Evolutionary conservation across 805 yeast species (phyloP).

Genomic region (Wickerhamomyces rabaulensis): DNA sequence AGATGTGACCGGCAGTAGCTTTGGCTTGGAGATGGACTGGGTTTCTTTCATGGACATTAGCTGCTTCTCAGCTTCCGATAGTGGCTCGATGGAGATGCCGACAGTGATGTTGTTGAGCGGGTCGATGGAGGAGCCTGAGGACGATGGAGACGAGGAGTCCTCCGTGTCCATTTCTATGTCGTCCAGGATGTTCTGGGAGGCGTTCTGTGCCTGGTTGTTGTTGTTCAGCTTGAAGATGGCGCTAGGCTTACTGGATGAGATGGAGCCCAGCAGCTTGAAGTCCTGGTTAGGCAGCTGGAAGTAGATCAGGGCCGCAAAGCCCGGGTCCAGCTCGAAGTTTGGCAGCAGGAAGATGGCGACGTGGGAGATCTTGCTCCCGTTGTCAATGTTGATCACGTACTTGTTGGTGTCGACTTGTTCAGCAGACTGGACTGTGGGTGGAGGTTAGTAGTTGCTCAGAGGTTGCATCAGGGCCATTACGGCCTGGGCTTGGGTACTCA

Average conservation of each 20-base stretch:
- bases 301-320: conserved; percentile 78
- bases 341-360: conserved; percentile 84
- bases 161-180: conserved; percentile 53
- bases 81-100: conserved; percentile 90
- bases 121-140: conserved; percentile 17
- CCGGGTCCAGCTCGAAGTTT: conserved; percentile 63
- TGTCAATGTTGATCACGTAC: conserved; percentile 56
- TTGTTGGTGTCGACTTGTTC: conserved; percentile 65
- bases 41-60: conserved; percentile 35
- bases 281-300: conserved; percentile 62
- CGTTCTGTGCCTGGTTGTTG: conserved; percentile 23
- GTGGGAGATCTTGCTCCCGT: conserved; percentile 67
- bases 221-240: conserved; percentile 86
- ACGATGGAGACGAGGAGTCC: conserved; percentile 4
- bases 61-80: conserved; percentile 55
- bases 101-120: conserved; percentile 37
- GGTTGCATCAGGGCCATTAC: too few species aligned
- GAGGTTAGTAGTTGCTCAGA: background rate
- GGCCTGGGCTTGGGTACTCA: conserved; percentile 22
- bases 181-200: conserved; percentile 36
- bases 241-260: conserved; percentile 68
- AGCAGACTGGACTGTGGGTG: conserved; percentile 35
- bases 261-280: conserved; percentile 62
- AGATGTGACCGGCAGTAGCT: conserved; percentile 16
- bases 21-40: conserved; percentile 7